A percentile compares a stretch with the other conserved stretches of the same genome.
Evolutionary conservation across 129 eudicot genomes (phyloP).

Genomic region (Pseudognaphalium luteoalbum): DNA sequence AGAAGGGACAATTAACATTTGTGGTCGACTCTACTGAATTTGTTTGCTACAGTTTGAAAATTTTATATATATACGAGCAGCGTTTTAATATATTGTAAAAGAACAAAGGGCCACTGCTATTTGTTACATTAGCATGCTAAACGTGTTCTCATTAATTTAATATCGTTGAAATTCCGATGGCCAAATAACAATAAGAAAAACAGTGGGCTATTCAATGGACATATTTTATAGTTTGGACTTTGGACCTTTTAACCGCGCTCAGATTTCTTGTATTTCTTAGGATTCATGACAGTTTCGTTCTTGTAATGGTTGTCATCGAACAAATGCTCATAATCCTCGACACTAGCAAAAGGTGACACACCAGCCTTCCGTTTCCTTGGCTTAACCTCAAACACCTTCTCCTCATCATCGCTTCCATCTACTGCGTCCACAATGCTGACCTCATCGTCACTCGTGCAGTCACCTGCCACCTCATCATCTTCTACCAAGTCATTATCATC

Average conservation of each 20-base stretch:
- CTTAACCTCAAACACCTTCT: slow-evolving; percentile 23
- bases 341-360: slow-evolving; percentile 75
- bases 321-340: slow-evolving; percentile 46
- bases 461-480: slow-evolving; percentile 60
- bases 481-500: slow-evolving; percentile 40
- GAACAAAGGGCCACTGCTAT: too few species aligned
- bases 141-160: too few species aligned
- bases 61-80: too few species aligned
- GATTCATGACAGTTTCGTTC: not conserved
- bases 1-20: too few species aligned
- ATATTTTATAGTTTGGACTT: not conserved
- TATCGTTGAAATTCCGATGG: too few species aligned
- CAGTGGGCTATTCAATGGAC: too few species aligned
- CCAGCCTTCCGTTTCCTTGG: slow-evolving; percentile 46
- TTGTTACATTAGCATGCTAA: too few species aligned
- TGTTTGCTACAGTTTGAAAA: too few species aligned
- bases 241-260: not conserved
- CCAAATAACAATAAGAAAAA: too few species aligned
- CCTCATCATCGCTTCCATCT: slow-evolving; percentile 54
- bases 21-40: too few species aligned
- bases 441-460: slow-evolving; percentile 43
- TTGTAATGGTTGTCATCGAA: not conserved
- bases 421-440: slow-evolving; percentile 47
- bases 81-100: too few species aligned
- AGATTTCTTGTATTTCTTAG: not conserved